Evolutionary conservation across 2,329 filamentous ascomycete species (phyloP), one percentile per base, ranked within the genome.

Genomic region (Trichoderma polysporum): DNA sequence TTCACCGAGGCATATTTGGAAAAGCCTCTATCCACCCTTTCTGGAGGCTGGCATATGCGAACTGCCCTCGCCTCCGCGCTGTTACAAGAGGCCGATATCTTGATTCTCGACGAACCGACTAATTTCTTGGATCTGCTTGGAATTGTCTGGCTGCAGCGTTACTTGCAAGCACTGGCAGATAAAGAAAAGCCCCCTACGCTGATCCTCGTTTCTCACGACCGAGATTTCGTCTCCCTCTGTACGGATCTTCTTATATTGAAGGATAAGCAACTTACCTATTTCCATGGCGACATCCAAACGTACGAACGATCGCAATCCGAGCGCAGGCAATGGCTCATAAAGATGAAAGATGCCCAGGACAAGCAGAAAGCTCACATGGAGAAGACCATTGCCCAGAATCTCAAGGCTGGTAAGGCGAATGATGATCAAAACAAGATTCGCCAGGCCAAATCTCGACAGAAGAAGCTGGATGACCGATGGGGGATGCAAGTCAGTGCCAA

Each of bases 61-160:
- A 87, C 86, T 31, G 82, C 88, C 67, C 82, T 92, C 0, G 89
- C 90, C 2, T 81, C 82, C 3, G 86, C 88, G 0, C 82, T 96
- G 4, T 85, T 92, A 1, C 90, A 93, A 69, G 86, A 90, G 8
- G 86, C 89, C 0, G 92, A 96, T 70, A 87, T 96, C 2, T 82
- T 96, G 67, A 89, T 96, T 59, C 86, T 96, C 2, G 92, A 96
- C 75, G 92, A 96, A 75, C 93, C 93, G 0, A 96, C 92, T 37
- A 96, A 96, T 74, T 96, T 92, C 74, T 84, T 96, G 1, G 92
- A 96, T 73, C 81, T 96, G 0, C 84, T 93, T 0, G 91, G 91
- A 1, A 93, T 97, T 66, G 87, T 97, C 66, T 96, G 93, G 92
- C 82, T 97, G 1, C 90, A 96, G 74, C 85, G 85, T 13, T 90